A percentile compares a stretch with the other conserved stretches of the same genome.
Conservation (phyloP, 1,284 basidiomycete genomes). For the Takashimella tepidaria region DNA sequence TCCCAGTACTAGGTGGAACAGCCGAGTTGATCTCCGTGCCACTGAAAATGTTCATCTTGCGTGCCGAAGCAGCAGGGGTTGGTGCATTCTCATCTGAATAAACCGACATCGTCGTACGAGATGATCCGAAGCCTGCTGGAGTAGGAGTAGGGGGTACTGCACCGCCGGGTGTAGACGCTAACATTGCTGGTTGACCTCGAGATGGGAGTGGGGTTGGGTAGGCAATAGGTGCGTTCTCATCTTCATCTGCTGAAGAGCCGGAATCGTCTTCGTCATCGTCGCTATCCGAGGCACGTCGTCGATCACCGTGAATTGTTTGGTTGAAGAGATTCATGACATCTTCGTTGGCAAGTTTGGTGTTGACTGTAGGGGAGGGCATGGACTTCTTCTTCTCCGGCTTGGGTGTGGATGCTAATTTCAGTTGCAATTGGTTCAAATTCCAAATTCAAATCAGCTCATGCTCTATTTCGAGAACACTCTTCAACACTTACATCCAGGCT, state of each 20-base stretch:
- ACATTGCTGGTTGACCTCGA: slow-evolving; percentile 13
- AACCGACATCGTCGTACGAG: slow-evolving; percentile 7
- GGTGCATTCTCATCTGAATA: slow-evolving; percentile 26
- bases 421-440: slow-evolving; percentile 30
- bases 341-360: slow-evolving; percentile 83
- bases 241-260: slow-evolving; percentile 36
- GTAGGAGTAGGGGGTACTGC: slow-evolving; percentile 48
- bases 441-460: not conserved
- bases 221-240: slow-evolving; percentile 26
- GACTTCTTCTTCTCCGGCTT: slow-evolving; percentile 22
- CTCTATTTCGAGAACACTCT: not conserved
- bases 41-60: slow-evolving; percentile 29
- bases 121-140: slow-evolving; percentile 17
- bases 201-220: slow-evolving; percentile 40
- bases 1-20: slow-evolving; percentile 20
- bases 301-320: slow-evolving; percentile 55
- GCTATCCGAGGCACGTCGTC: slow-evolving; percentile 44
- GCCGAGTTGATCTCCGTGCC: slow-evolving; percentile 30
- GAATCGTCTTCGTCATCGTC: slow-evolving; percentile 49
- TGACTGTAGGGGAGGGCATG: slow-evolving; percentile 68
- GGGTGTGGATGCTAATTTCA: slow-evolving; percentile 50
- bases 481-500: slow-evolving; percentile 36
- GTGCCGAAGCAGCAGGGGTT: slow-evolving; percentile 5
- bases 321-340: slow-evolving; percentile 94
- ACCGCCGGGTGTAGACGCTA: slow-evolving; percentile 36